A percentile compares a stretch with the other conserved stretches of the same genome.
Evolutionary conservation across 73 alveolate genomes (phyloP).

Genomic region (Paraurostyla sp.): DNA sequence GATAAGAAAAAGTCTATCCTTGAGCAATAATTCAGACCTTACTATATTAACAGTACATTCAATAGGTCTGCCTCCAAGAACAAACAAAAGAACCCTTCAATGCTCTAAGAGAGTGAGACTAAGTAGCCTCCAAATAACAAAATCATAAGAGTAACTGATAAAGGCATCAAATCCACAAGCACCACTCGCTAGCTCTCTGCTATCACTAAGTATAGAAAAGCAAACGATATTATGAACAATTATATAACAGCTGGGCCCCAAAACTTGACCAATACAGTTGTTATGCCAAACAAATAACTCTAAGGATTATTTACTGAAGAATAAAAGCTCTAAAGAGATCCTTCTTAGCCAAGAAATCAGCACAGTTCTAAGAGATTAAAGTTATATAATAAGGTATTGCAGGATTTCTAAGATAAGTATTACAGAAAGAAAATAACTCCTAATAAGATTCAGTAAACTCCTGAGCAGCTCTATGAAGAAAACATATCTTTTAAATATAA

Average conservation of each 20-base stretch:
- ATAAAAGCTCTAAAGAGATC: neutral
- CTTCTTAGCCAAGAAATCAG: conserved; percentile 8
- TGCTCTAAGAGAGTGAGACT: neutral
- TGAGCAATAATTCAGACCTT: conserved; percentile 20
- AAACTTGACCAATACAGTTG: neutral
- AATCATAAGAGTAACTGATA: conserved; percentile 3
- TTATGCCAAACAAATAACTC: neutral
- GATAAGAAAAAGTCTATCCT: neutral
- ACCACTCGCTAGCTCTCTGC: too few species aligned
- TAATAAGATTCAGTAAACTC: neutral
- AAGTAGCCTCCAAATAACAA: neutral
- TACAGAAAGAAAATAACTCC: conserved; percentile 42
- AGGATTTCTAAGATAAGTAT: conserved; percentile 37
- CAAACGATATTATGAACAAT: too few species aligned
- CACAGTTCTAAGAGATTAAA: neutral
- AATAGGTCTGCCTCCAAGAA: conserved; percentile 6
- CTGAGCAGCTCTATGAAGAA: conserved; percentile 41
- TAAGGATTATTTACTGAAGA: neutral
- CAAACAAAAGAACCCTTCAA: neutral
- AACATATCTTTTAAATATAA: conserved; percentile 15
- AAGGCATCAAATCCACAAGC: too few species aligned
- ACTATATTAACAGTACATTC: conserved; percentile 5
- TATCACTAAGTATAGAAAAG: too few species aligned
- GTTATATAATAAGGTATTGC: neutral
- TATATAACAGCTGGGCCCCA: too few species aligned